Conservation (phyloP, 768 basidiomycete genomes). For the Boletellus sp. region DNA sequence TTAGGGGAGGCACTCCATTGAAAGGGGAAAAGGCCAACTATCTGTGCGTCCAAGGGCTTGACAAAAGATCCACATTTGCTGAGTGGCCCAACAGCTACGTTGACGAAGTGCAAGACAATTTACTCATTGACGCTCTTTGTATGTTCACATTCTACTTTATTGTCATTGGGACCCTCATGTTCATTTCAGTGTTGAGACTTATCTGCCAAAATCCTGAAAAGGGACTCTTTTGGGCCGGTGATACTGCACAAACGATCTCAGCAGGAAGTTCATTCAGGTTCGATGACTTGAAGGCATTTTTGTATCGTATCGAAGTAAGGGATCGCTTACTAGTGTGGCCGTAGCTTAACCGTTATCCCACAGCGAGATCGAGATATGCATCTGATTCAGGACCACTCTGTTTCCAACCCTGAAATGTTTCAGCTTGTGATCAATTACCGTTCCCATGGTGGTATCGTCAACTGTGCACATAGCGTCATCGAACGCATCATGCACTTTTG, state of each 20-base stretch:
- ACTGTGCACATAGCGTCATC: constrained; percentile 62
- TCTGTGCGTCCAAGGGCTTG: constrained; percentile 38
- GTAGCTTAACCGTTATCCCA: background rate
- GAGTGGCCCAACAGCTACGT: constrained; percentile 45
- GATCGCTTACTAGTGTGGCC: background rate
- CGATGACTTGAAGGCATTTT: constrained; percentile 64
- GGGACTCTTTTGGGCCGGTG: constrained; percentile 76
- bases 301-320: constrained; percentile 58
- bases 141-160: constrained; percentile 11
- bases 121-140: constrained; percentile 63
- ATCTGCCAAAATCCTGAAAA: constrained; percentile 63
- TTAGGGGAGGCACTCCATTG: constrained; percentile 29
- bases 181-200: constrained; percentile 49
- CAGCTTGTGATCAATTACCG: background rate
- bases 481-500: constrained; percentile 59
- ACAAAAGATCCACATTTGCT: background rate
- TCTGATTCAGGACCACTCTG: constrained; percentile 10
- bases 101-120: constrained; percentile 72
- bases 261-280: constrained; percentile 71
- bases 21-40: constrained; percentile 48
- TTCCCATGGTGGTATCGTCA: constrained; percentile 6
- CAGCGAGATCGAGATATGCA: constrained; percentile 21
- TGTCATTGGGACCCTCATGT: constrained; percentile 7
- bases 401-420: constrained; percentile 21
- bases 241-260: constrained; percentile 76